A percentile compares a stretch with the other conserved stretches of the same genome.
Evolutionary conservation across 495 filamentous ascomycete species (phyloP).

Genomic region (Neurospora sp.): DNA sequence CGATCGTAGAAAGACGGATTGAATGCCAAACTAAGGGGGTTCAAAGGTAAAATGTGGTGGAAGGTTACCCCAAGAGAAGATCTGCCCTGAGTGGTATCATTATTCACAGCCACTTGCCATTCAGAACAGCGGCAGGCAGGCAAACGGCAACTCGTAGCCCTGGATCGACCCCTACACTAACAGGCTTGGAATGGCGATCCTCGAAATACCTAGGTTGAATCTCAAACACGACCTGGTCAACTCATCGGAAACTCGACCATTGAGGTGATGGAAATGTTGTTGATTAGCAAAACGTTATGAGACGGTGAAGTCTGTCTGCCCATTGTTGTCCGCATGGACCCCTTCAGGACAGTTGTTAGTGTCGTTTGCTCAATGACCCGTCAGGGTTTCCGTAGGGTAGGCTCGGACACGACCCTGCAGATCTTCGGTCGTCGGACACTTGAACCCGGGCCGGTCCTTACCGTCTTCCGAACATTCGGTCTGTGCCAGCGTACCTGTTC

Average conservation of each 20-base stretch:
- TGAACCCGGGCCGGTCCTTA: background rate
- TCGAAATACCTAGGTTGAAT: background rate
- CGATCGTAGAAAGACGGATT: background rate
- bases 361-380: background rate
- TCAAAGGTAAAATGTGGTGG: background rate
- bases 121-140: background rate
- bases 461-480: background rate
- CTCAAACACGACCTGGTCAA: background rate
- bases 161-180: background rate
- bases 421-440: background rate
- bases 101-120: background rate
- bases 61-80: background rate
- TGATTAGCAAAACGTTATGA: background rate
- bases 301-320: background rate
- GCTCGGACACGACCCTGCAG: background rate
- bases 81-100: background rate
- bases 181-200: background rate
- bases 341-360: background rate
- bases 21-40: background rate
- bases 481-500: background rate
- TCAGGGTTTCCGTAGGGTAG: background rate
- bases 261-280: background rate
- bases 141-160: background rate
- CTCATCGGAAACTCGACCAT: background rate
- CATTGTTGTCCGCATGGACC: background rate